Conservation (phyloP, 164 flowering plant species). For the Vitis amurensis region DNA sequence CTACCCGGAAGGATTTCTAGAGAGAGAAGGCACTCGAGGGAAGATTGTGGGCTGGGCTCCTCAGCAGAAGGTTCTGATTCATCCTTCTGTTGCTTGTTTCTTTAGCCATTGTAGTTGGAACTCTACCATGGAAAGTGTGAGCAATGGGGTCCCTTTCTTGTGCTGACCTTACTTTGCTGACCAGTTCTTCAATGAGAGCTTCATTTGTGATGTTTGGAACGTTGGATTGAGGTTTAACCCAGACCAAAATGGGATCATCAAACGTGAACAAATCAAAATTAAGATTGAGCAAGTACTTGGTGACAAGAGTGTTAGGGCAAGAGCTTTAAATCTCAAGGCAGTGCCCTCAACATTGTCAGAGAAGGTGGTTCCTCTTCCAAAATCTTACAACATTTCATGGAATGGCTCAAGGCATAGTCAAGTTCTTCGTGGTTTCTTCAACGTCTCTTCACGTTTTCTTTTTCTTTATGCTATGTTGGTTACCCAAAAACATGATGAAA, state of each 20-base stretch:
- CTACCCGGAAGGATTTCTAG: too few species aligned
- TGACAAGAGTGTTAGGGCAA: constrained; percentile 20
- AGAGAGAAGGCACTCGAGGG: too few species aligned
- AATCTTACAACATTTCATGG: constrained; percentile 12
- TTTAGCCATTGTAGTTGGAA: too few species aligned
- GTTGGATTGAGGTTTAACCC: constrained; percentile 32
- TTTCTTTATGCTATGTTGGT: too few species aligned
- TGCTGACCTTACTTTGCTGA: constrained; percentile 63
- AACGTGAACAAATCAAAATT: constrained; percentile 24
- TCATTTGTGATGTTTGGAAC: constrained; percentile 51
- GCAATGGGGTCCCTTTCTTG: constrained; percentile 13
- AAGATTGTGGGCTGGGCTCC: too few species aligned
- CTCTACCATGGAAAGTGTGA: too few species aligned
- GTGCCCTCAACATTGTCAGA: constrained; percentile 9
- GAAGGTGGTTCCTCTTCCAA: constrained; percentile 34
- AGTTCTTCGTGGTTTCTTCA: too few species aligned
- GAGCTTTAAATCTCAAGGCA: constrained; percentile 33
- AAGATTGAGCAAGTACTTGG: constrained; percentile 31
- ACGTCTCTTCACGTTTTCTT: too few species aligned
- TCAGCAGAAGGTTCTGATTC: too few species aligned
- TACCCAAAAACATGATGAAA: too few species aligned
- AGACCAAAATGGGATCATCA: constrained; percentile 29
- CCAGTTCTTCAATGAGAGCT: constrained; percentile 40
- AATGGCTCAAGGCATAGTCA: constrained; percentile 20
- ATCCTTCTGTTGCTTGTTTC: too few species aligned